phyloP scores from a whole-genome alignment of 495 filamentous ascomycete genomes.

The Hamigera avellanea region DNA sequence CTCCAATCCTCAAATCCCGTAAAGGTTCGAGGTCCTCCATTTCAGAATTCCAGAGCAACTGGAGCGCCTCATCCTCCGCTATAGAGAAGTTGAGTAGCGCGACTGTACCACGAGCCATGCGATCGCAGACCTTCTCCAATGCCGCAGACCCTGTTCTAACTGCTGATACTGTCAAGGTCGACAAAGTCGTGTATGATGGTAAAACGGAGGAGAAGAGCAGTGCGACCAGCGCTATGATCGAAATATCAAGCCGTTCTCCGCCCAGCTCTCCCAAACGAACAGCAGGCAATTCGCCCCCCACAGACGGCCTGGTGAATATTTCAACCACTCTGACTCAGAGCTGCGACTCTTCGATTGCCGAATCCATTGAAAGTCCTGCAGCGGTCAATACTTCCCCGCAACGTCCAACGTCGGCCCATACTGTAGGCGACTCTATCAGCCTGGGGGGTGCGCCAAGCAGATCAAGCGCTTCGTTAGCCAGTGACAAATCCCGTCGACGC shows the following conservation, averaged over 20 bases:
- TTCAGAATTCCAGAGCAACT: constrained; percentile 15
- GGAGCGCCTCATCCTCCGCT: constrained; percentile 25
- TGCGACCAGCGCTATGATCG: constrained; percentile 52
- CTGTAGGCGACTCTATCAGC: constrained; percentile 16
- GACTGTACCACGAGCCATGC: constrained; percentile 42
- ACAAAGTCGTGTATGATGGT: constrained; percentile 33
- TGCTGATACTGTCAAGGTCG: constrained; percentile 49
- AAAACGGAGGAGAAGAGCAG: constrained; percentile 36
- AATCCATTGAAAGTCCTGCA: constrained; percentile 18
- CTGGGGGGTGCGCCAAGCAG: constrained; percentile 17
- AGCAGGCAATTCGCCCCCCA: constrained; percentile 38
- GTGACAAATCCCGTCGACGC: constrained; percentile 21
- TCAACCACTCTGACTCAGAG: constrained; percentile 17
- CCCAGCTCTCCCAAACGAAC: constrained; percentile 44
- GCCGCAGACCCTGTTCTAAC: constrained; percentile 52
- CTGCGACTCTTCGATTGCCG: constrained; percentile 21
- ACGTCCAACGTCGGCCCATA: constrained; percentile 18
- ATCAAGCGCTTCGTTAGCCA: constrained; percentile 20
- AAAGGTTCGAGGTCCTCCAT: constrained; percentile 17
- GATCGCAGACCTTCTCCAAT: constrained; percentile 52
- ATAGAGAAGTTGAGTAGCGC: constrained; percentile 22
- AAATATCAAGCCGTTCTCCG: constrained; percentile 50
- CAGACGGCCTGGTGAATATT: constrained; percentile 13
- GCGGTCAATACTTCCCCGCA: constrained; percentile 7
- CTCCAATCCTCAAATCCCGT: constrained; percentile 20